These are phyloP conservation scores for Boehmeria nivea DNA, from an alignment of 306 rosid species.

Conservation along the genomic window DNA sequence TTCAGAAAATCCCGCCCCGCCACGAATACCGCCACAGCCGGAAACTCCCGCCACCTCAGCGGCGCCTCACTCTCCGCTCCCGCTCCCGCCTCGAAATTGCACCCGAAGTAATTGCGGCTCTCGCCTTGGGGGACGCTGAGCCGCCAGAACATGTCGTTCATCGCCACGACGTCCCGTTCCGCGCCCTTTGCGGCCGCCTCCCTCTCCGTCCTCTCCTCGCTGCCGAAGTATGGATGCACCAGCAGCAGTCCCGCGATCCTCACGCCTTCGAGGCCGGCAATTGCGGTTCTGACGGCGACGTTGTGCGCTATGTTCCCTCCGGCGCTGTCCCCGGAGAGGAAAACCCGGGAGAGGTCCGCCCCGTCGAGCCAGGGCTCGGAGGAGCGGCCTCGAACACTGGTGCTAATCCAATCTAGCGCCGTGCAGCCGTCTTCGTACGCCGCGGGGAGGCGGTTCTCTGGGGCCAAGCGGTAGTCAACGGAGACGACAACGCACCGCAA, in stretches of 20 bases:
- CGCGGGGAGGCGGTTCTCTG: constrained; percentile 61
- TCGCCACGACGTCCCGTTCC: constrained; percentile 28
- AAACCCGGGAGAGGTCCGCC: constrained; percentile 56
- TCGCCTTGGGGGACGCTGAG: constrained; percentile 54
- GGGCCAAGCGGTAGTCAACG: constrained; percentile 76
- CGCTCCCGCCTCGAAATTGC: constrained; percentile 48
- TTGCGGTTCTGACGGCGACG: constrained; percentile 48
- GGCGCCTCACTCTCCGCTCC: constrained; percentile 18
- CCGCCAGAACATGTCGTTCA: constrained; percentile 55
- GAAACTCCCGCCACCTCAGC: constrained; percentile 41
- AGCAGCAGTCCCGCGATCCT: constrained; percentile 50
- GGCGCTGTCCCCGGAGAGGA: constrained; percentile 86
- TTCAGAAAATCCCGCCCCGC: constrained; percentile 69
- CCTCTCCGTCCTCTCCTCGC: constrained; percentile 55
- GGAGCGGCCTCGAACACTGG: constrained; percentile 23
- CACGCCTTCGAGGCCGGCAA: constrained; percentile 12
- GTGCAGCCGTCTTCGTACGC: constrained; percentile 67
- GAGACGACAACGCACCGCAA: constrained; percentile 53
- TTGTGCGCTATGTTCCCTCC: constrained; percentile 79
- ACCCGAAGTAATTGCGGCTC: constrained; percentile 52
- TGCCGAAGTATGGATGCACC: constrained; percentile 85
- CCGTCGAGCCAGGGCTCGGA: constrained; percentile 47
- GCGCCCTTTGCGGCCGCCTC: constrained; percentile 34
- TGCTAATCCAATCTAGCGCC: constrained; percentile 55
- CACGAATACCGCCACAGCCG: constrained; percentile 58